Percentiles rank a stretch among this genome's conserved stretches.
Conservation (phyloP, 345 rosid species). For the Hibiscus syriacus region DNA sequence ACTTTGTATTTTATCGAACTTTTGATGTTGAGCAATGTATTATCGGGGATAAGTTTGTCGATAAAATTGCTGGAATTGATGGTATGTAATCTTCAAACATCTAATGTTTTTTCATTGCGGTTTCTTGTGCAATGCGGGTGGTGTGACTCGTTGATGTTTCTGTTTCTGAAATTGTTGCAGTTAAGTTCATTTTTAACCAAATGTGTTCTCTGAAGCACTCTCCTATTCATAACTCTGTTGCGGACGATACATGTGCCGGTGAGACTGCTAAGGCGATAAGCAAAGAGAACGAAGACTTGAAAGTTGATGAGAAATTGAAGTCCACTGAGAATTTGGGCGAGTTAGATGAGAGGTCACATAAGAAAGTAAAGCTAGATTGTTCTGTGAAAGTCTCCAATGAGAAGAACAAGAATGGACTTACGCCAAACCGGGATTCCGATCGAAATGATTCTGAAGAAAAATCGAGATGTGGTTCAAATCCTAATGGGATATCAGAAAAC, state of each 20-base stretch:
- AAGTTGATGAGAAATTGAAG: conserved; percentile 27
- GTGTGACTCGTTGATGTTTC: conserved; percentile 7
- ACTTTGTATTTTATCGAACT: conserved; percentile 56
- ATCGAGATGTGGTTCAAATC: conserved; percentile 18
- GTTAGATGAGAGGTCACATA: conserved; percentile 33
- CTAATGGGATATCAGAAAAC: conserved; percentile 14
- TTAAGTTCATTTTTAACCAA: conserved; percentile 50
- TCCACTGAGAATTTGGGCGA: conserved; percentile 20
- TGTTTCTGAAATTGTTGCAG: conserved; percentile 44
- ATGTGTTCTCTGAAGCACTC: conserved; percentile 18
- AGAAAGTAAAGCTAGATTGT: conserved; percentile 43
- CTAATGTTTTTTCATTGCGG: not conserved
- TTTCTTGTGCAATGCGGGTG: conserved; percentile 5
- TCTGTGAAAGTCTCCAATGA: conserved; percentile 17
- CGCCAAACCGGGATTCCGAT: conserved; percentile 16
- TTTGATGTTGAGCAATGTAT: conserved; percentile 55
- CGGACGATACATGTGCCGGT: conserved; percentile 15
- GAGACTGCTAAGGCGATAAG: conserved; percentile 10
- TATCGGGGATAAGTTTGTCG: conserved; percentile 49
- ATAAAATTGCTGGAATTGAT: conserved; percentile 51
- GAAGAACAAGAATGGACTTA: conserved; percentile 21
- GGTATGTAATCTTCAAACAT: conserved; percentile 34
- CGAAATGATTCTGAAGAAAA: conserved; percentile 13
- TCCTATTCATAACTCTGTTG: conserved; percentile 23
- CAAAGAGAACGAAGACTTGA: conserved; percentile 6